Evolutionary conservation across 345 rosid species (phyloP).

Genomic region (Citrus cavaleriei): DNA sequence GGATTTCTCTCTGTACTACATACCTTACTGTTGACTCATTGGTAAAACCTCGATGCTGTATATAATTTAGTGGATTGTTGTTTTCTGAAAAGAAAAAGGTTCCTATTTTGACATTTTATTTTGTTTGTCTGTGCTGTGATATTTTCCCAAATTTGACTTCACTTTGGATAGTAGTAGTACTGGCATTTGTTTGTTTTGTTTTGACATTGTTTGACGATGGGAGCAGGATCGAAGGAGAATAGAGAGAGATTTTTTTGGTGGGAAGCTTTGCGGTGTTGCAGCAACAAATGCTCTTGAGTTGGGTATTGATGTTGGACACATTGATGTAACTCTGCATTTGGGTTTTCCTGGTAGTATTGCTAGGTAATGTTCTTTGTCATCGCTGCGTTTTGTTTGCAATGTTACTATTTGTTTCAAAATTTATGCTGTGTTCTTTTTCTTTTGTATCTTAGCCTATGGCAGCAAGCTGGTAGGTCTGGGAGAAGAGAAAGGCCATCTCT

Average conservation of each 20-base stretch:
- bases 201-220: constrained; percentile 11
- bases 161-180: neutral
- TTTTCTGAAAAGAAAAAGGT: neutral
- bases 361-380: constrained; percentile 46
- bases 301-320: constrained; percentile 97
- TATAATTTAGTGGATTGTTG: neutral
- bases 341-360: constrained; percentile 97
- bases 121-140: neutral
- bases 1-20: neutral
- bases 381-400: constrained; percentile 8
- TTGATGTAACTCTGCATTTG: constrained; percentile 90
- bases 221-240: constrained; percentile 80
- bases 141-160: neutral
- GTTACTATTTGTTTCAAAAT: constrained; percentile 9
- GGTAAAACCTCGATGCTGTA: neutral
- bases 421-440: constrained; percentile 15
- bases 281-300: constrained; percentile 97
- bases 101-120: neutral
- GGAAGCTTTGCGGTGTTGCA: constrained; percentile 86
- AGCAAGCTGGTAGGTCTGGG: constrained; percentile 98
- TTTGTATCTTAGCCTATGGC: constrained; percentile 70
- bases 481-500: constrained; percentile 85
- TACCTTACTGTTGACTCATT: neutral
- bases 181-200: constrained; percentile 1
- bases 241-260: constrained; percentile 77